Conservation (phyloP, 1,284 basidiomycete genomes). For the Ganoderma lucidum region DNA sequence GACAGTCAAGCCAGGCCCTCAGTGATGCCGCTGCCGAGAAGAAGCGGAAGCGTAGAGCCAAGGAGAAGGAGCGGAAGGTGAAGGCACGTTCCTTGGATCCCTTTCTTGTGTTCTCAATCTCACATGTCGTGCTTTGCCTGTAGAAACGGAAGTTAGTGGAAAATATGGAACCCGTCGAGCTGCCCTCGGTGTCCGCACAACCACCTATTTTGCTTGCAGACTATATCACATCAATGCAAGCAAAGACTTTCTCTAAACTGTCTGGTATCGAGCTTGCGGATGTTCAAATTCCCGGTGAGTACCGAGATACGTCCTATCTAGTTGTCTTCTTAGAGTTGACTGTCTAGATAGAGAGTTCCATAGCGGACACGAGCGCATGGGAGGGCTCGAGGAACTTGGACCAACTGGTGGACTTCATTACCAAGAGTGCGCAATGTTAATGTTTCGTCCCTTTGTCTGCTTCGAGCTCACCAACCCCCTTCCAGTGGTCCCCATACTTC, state of each 20-base stretch:
- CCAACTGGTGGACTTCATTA: slow-evolving; percentile 75
- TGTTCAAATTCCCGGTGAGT: slow-evolving; percentile 73
- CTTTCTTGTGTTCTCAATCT: slow-evolving; percentile 23
- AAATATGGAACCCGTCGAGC: slow-evolving; percentile 47
- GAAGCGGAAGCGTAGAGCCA: slow-evolving; percentile 76
- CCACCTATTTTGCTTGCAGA: slow-evolving; percentile 61
- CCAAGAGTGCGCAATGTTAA: slow-evolving; percentile 57
- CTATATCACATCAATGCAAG: slow-evolving; percentile 69
- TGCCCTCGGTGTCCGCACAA: slow-evolving; percentile 62
- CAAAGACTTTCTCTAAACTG: slow-evolving; percentile 68
- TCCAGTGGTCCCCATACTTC: slow-evolving; percentile 72
- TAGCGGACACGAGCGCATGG: slow-evolving; percentile 79
- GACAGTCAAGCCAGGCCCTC: slow-evolving; percentile 31
- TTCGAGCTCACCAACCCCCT: neutral
- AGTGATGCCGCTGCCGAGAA: slow-evolving; percentile 49
- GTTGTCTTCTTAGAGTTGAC: slow-evolving; percentile 53
- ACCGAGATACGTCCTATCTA: slow-evolving; percentile 12
- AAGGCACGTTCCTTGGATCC: slow-evolving; percentile 54
- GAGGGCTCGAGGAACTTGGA: slow-evolving; percentile 73
- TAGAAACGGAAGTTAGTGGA: slow-evolving; percentile 73
- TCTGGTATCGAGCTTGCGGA: slow-evolving; percentile 79
- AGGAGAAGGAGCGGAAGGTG: slow-evolving; percentile 70
- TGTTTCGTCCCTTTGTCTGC: slow-evolving; percentile 14
- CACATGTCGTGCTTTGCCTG: neutral
- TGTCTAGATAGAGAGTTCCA: slow-evolving; percentile 66